These are phyloP conservation scores for Leptographium procerum DNA, from an alignment of 2,329 filamentous ascomycete genomes.

Conservation along the genomic window DNA sequence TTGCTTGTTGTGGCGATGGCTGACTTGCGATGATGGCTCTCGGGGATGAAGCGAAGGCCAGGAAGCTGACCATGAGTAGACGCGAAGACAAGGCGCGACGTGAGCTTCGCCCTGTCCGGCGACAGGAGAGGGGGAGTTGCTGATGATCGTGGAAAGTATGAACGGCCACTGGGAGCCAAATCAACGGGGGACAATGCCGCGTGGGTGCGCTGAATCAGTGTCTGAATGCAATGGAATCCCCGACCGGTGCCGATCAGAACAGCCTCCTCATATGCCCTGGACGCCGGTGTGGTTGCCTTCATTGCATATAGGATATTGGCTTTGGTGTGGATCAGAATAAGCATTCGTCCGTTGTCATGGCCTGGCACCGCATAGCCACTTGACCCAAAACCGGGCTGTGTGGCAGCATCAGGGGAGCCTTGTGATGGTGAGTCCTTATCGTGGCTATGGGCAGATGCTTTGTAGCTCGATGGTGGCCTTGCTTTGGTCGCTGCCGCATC, in stretches of 20 bases:
- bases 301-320: slow-evolving; percentile 95
- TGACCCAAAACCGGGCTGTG: slow-evolving; percentile 51
- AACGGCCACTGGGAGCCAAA: slow-evolving; percentile 4
- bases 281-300: slow-evolving; percentile 70
- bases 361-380: slow-evolving; percentile 80
- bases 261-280: slow-evolving; percentile 86
- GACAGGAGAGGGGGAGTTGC: slow-evolving; percentile 63
- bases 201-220: slow-evolving; percentile 70
- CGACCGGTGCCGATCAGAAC: slow-evolving; percentile 78
- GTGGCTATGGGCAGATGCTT: background rate
- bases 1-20: slow-evolving; percentile 93
- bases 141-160: slow-evolving; percentile 15
- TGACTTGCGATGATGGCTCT: slow-evolving; percentile 61
- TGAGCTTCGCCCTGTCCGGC: slow-evolving; percentile 73
- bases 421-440: background rate
- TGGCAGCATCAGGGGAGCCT: background rate
- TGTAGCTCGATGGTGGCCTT: background rate
- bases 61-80: slow-evolving; percentile 61
- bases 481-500: background rate
- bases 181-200: slow-evolving; percentile 48
- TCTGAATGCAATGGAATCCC: slow-evolving; percentile 57
- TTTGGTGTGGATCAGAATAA: slow-evolving; percentile 91
- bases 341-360: slow-evolving; percentile 80
- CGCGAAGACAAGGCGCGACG: slow-evolving; percentile 72
- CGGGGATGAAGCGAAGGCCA: slow-evolving; percentile 61